Evolutionary conservation across 2,329 filamentous ascomycete species (phyloP).

Genomic region (Corniculantispora saksenae): DNA sequence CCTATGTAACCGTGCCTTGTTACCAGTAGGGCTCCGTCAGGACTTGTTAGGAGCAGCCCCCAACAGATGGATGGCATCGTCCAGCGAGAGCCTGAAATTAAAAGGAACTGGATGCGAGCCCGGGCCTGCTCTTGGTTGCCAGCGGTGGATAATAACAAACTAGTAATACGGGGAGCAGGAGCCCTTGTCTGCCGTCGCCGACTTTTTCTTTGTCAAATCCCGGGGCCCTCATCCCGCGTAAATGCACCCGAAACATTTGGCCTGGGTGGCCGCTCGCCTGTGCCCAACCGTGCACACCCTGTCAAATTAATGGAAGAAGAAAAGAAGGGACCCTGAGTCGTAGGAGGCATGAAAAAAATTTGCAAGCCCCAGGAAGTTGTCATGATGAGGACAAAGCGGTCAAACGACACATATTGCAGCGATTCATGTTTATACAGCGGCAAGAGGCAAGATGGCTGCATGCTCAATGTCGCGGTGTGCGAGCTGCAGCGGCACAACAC

Average conservation of each 20-base stretch:
- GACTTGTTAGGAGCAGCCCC: not conserved
- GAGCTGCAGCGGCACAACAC: conserved; percentile 7
- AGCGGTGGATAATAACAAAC: not conserved
- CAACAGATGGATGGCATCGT: not conserved
- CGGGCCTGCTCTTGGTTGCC: not conserved
- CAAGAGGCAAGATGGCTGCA: not conserved
- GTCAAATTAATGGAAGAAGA: not conserved
- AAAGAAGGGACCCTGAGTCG: not conserved
- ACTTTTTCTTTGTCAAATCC: not conserved
- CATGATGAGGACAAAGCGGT: conserved; percentile 1
- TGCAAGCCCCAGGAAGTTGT: not conserved
- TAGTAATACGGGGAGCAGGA: not conserved
- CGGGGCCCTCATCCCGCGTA: not conserved
- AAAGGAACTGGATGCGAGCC: not conserved
- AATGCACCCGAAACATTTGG: conserved; percentile 5
- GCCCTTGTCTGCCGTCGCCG: conserved; percentile 10
- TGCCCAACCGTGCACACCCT: conserved; percentile 10
- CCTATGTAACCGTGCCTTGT: not conserved
- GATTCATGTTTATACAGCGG: conserved; percentile 9
- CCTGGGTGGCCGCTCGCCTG: not conserved
- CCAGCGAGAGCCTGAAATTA: not conserved
- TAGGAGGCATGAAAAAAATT: not conserved
- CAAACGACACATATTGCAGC: not conserved
- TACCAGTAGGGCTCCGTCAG: not conserved
- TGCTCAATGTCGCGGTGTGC: not conserved